phyloP scores from a whole-genome alignment of 2,329 filamentous ascomycete genomes.

The Magnaporthiopsis incrustans region DNA sequence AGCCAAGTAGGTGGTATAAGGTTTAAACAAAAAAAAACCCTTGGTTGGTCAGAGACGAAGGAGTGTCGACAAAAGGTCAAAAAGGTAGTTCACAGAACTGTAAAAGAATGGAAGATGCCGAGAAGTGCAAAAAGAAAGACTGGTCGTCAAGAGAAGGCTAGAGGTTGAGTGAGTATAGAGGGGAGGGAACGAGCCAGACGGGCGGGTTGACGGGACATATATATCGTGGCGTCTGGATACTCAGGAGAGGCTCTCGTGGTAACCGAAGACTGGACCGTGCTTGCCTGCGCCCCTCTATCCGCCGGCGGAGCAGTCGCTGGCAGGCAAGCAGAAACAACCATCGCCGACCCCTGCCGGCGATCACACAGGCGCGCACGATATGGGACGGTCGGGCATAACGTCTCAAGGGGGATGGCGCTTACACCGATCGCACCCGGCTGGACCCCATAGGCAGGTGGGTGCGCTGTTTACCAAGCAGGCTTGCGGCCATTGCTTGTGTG shows the following conservation, averaged over 20 bases:
- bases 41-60: neutral
- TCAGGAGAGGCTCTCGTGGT: no score
- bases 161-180: slow-evolving; percentile 10
- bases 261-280: no score
- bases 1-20: neutral
- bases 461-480: no score
- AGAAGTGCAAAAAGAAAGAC: slow-evolving; percentile 9
- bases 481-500: no score
- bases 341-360: neutral
- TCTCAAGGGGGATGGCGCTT: slow-evolving; percentile 1
- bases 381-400: slow-evolving; percentile 5
- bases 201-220: neutral
- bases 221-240: neutral
- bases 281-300: no score
- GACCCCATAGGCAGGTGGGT: no score
- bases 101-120: slow-evolving; percentile 15
- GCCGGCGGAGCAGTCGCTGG: no score
- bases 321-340: no score
- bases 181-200: neutral
- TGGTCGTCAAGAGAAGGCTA: slow-evolving; percentile 4
- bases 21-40: neutral
- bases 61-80: slow-evolving; percentile 7
- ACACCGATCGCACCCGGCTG: no score
- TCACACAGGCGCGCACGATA: slow-evolving; percentile 6
- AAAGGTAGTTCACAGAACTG: slow-evolving; percentile 24